Evolutionary conservation across 2,329 filamentous ascomycete species (phyloP).

Genomic region (Penicillium corylophilum): DNA sequence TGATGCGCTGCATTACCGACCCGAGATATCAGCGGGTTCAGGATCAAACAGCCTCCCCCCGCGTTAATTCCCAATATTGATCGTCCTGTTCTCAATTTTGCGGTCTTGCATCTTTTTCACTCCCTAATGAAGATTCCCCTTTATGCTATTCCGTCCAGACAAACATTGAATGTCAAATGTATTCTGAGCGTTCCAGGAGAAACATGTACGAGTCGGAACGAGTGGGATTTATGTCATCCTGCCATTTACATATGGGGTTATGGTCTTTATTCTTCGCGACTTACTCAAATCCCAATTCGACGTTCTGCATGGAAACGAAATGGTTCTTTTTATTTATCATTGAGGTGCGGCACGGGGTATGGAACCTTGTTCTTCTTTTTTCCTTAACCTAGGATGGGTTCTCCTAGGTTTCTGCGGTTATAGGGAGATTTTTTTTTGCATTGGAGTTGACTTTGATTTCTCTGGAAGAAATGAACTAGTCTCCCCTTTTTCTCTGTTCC

Average conservation of each 20-base stretch:
- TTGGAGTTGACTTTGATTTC: not conserved
- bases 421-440: slow-evolving; percentile 5
- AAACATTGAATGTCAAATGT: slow-evolving; percentile 8
- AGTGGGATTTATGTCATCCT: not conserved
- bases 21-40: slow-evolving; percentile 28
- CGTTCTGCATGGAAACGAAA: slow-evolving; percentile 16
- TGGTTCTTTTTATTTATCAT: slow-evolving; percentile 3
- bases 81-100: not conserved
- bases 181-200: slow-evolving; percentile 16
- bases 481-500: not conserved
- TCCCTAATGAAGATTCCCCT: slow-evolving; percentile 19
- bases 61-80: slow-evolving; percentile 22
- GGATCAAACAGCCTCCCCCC: slow-evolving; percentile 34
- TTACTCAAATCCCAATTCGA: slow-evolving; percentile 6
- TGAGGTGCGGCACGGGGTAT: slow-evolving; percentile 12
- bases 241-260: slow-evolving; percentile 17
- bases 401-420: not conserved
- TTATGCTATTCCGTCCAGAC: slow-evolving; percentile 9
- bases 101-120: slow-evolving; percentile 9
- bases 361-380: slow-evolving; percentile 1
- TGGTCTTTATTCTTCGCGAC: slow-evolving; percentile 2
- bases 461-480: not conserved
- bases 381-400: not conserved
- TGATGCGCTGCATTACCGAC: slow-evolving; percentile 30
- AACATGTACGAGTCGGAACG: not conserved